phyloP scores from a whole-genome alignment of 2,329 filamentous ascomycete species.

The Metarhizium guizhouense region DNA sequence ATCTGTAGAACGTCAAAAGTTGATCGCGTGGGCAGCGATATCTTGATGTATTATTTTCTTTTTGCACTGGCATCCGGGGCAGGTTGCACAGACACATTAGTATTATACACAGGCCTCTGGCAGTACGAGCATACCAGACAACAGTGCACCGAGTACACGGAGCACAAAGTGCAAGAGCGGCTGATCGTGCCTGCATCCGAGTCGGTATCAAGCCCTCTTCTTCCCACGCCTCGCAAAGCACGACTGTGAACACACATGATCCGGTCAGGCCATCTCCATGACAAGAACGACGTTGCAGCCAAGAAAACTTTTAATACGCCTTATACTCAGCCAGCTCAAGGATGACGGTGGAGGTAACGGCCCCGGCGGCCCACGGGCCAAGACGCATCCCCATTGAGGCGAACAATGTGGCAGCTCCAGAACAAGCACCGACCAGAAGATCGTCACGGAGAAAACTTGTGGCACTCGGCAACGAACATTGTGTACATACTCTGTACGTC shows the following conservation, averaged over 20 bases:
- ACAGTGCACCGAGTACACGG: neutral
- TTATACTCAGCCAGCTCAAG: neutral
- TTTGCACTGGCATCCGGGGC: constrained; percentile 8
- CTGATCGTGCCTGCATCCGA: neutral
- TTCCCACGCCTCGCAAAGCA: neutral
- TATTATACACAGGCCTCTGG: neutral
- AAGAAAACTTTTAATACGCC: neutral
- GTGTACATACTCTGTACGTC: neutral
- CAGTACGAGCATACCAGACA: too few species aligned
- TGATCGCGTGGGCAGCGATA: neutral
- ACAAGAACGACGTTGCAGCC: neutral
- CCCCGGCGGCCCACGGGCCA: neutral
- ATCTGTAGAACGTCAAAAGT: neutral
- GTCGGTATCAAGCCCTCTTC: neutral
- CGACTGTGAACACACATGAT: neutral
- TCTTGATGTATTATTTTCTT: constrained; percentile 2
- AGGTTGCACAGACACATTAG: neutral
- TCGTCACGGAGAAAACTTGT: neutral
- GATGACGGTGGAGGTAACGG: neutral
- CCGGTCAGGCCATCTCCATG: neutral
- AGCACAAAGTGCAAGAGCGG: neutral
- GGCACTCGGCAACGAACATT: neutral
- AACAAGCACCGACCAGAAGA: neutral
- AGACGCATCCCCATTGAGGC: neutral
- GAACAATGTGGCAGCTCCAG: neutral